Evolutionary conservation across 2,329 filamentous ascomycete genomes (phyloP), one percentile per base, ranked within the genome.

Genomic region (Phialophora chinensis): DNA sequence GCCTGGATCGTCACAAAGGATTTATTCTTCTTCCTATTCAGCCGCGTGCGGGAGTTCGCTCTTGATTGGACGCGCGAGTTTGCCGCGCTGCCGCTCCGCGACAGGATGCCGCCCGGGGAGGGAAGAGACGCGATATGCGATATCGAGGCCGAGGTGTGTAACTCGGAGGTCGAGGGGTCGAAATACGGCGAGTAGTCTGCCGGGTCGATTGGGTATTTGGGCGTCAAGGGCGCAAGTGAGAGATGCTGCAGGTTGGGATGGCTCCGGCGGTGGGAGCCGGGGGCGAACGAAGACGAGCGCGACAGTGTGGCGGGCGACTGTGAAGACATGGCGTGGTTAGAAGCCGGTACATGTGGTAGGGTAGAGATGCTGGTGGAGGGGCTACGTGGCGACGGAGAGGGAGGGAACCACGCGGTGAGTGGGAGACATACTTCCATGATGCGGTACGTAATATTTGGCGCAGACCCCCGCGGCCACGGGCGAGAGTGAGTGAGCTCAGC

Each of bases 151-250:
- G 73, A 66, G 73, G 78, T 61, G 77, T 77, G 66, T 77, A 80
- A 69, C 76, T 80, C 61, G 72, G 69, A 59, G 72, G 74, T 66
- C 66, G 66, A 60, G 69, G 77, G 60, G 65, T 78, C 63, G 74
- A 79, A 58, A 75, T 78, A 72, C 70, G 79, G 70, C 66, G 76
- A 76, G 65, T 75, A 73, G 62, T 73, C 72, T 31, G 73, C 69
- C 27, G 68, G 71, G 44, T 85, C 83, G 72, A 84, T 81, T 23
- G 82, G 83, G 72, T 85, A 85, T 74, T 80, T 81, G 58, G 82
- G 80, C 62, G 83, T 85, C 63, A 89, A 80, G 47, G 86, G 87
- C 72, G 86, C 85, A n/a, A 88, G 81, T 52, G 86, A 87, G 67
- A 88, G 81, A 72, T 87, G 83, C n/a, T 71, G 69, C 60, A 89